Conservation (phyloP, 192 early-diverging fungal genomes). For the Pilobolus umbonatus region DNA sequence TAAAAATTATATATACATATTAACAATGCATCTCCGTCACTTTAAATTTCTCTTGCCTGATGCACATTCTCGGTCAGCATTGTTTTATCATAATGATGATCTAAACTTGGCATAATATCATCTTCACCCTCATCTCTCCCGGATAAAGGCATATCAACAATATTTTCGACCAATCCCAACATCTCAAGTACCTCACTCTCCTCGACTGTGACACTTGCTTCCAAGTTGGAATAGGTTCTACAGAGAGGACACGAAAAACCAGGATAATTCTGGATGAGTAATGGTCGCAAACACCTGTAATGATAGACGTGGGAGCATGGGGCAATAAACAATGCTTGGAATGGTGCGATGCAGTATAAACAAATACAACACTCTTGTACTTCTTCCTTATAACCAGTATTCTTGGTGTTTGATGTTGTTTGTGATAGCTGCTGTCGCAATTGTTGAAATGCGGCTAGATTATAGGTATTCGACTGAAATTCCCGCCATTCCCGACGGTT, state of each 20-base stretch:
- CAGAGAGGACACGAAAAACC: conserved; percentile 80
- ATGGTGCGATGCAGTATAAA: conserved; percentile 68
- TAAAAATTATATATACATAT: not conserved
- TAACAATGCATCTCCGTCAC: no score
- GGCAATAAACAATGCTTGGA: conserved; percentile 81
- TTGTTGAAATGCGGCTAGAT: conserved; percentile 26
- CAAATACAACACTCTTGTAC: conserved; percentile 79
- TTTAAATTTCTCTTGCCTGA: no score
- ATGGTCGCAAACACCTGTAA: conserved; percentile 76
- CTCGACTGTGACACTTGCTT: conserved; percentile 59
- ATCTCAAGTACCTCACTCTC: conserved; percentile 24
- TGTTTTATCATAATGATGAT: no score
- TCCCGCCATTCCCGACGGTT: conserved; percentile 48
- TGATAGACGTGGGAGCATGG: conserved; percentile 87
- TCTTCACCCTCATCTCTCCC: no score
- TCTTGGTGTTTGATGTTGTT: not conserved
- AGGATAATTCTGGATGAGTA: conserved; percentile 54
- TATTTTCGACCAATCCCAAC: conserved; percentile 5
- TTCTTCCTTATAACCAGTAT: no score
- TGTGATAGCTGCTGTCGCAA: not conserved
- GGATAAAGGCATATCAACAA: not conserved
- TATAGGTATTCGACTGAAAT: conserved; percentile 44
- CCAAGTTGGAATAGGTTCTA: conserved; percentile 80
- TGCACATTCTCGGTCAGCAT: no score
- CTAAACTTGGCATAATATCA: no score